Percentiles rank a stretch among this genome's conserved stretches.
phyloP scores from a whole-genome alignment of 2,329 filamentous ascomycete genomes.

The Colletotrichum tofieldiae region DNA sequence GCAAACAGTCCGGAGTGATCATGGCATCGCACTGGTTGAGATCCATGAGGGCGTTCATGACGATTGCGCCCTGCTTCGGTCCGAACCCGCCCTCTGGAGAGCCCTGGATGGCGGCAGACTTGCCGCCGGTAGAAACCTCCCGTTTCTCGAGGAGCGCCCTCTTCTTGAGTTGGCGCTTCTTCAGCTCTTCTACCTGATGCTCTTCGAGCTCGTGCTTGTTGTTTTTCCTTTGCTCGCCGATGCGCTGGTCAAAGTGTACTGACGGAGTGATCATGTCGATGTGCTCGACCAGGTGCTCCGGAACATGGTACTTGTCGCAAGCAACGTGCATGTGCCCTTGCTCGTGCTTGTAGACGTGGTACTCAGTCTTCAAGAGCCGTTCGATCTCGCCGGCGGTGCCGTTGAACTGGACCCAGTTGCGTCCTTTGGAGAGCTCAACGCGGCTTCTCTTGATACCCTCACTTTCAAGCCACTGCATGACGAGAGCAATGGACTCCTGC shows the following conservation, averaged over 20 bases:
- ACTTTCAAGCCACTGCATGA: slow-evolving; percentile 68
- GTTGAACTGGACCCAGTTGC: slow-evolving; percentile 70
- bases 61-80: slow-evolving; percentile 51
- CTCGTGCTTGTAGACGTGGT: slow-evolving; percentile 65
- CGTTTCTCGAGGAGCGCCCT: slow-evolving; percentile 40
- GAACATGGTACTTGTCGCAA: slow-evolving; percentile 59
- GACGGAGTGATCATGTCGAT: slow-evolving; percentile 61
- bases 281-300: slow-evolving; percentile 54
- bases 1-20: slow-evolving; percentile 72
- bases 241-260: slow-evolving; percentile 55
- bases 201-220: slow-evolving; percentile 46
- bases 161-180: slow-evolving; percentile 44
- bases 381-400: slow-evolving; percentile 69
- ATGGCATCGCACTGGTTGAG: slow-evolving; percentile 64
- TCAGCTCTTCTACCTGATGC: slow-evolving; percentile 47
- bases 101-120: slow-evolving; percentile 50
- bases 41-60: slow-evolving; percentile 50
- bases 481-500: slow-evolving; percentile 62
- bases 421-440: slow-evolving; percentile 65
- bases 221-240: slow-evolving; percentile 47
- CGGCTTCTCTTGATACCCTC: slow-evolving; percentile 65
- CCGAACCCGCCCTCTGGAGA: slow-evolving; percentile 46
- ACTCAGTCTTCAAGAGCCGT: slow-evolving; percentile 66
- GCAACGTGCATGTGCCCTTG: slow-evolving; percentile 55
- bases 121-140: slow-evolving; percentile 33